These are phyloP conservation scores for Echites panduratus DNA, from an alignment of 257 asterid genomes.

Conservation along the genomic window DNA sequence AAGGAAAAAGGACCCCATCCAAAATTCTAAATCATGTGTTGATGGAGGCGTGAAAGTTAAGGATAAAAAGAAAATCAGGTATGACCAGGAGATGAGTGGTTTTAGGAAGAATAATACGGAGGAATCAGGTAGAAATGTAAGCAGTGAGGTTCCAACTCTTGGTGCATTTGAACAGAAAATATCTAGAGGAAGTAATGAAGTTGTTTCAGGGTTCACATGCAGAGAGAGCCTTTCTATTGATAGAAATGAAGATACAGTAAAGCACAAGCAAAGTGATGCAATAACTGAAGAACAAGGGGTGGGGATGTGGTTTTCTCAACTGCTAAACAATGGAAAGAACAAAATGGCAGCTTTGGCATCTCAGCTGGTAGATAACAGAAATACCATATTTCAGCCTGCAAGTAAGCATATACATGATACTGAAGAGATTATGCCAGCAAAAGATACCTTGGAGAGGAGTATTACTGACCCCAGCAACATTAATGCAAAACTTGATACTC, in stretches of 20 bases:
- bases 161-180: conserved; percentile 25
- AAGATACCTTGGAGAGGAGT: conserved; percentile 19
- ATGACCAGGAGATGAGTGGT: conserved; percentile 29
- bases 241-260: conserved; percentile 26
- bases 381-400: conserved; percentile 18
- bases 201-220: conserved; percentile 25
- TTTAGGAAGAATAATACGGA: conserved; percentile 22
- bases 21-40: conserved; percentile 32
- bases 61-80: conserved; percentile 24
- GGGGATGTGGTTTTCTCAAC: conserved; percentile 28
- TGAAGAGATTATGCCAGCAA: conserved; percentile 23
- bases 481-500: conserved; percentile 19
- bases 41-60: conserved; percentile 28
- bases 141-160: conserved; percentile 20
- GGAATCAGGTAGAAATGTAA: conserved; percentile 27
- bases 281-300: conserved; percentile 32
- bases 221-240: conserved; percentile 17
- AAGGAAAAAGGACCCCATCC: conserved; percentile 43
- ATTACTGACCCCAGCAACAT: conserved; percentile 19
- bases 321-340: conserved; percentile 27
- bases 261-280: conserved; percentile 28
- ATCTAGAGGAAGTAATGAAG: conserved; percentile 16
- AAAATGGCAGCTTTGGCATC: conserved; percentile 33
- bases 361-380: conserved; percentile 32
- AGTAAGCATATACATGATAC: conserved; percentile 18